Percentiles rank a stretch among this genome's conserved stretches.
phyloP scores from a whole-genome alignment of 805 yeast genomes.

The Saturnispora ahearnii region DNA sequence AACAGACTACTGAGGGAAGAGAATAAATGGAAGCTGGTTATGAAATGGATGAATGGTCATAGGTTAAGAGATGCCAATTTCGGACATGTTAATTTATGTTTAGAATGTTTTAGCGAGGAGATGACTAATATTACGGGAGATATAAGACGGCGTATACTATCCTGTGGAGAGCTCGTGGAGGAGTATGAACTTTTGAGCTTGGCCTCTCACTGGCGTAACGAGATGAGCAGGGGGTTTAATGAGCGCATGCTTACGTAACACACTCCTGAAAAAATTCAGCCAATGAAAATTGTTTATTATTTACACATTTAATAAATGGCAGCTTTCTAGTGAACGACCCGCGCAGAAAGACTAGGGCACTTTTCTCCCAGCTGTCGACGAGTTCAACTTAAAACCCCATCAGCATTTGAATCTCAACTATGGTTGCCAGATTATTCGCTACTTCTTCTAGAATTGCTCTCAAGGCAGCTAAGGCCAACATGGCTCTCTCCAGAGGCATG shows the following conservation, averaged over 20 bases:
- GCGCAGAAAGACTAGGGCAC: neutral
- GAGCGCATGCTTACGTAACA: neutral
- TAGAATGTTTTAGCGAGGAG: slow-evolving; percentile 18
- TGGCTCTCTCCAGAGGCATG: slow-evolving; percentile 64
- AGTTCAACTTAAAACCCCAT: neutral
- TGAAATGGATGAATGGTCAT: slow-evolving; percentile 16
- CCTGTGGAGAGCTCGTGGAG: neutral
- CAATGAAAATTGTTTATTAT: neutral
- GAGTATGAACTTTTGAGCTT: neutral
- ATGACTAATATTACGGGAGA: neutral
- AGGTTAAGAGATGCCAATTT: slow-evolving; percentile 18
- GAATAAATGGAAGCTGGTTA: slow-evolving; percentile 4
- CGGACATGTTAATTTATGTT: slow-evolving; percentile 23
- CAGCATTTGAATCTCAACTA: slow-evolving; percentile 9
- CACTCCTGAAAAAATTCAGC: neutral
- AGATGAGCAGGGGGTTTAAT: neutral
- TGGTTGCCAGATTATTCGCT: slow-evolving; percentile 48
- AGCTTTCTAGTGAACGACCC: neutral
- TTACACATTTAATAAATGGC: neutral
- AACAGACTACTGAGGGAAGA: neutral
- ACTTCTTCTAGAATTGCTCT: slow-evolving; percentile 76
- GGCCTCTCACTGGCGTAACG: neutral
- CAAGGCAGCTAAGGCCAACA: slow-evolving; percentile 79
- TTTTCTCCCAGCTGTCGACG: slow-evolving; percentile 1
- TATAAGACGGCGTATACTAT: neutral